Evolutionary conservation across 1,284 basidiomycete species (phyloP).

Genomic region (Puccinia hordei): DNA sequence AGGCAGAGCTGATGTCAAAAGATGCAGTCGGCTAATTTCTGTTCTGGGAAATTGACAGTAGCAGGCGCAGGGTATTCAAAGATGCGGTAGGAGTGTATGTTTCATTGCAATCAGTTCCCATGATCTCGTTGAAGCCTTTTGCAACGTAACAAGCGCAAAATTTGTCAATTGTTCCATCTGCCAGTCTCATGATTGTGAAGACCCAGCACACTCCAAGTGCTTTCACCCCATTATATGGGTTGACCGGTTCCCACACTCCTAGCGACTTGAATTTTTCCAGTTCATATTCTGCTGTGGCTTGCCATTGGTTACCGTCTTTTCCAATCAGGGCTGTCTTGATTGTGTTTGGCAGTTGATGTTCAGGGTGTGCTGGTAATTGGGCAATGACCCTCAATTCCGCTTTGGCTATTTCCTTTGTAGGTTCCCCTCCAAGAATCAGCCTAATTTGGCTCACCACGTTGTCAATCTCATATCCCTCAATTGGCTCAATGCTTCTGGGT

Average conservation of each 20-base stretch:
- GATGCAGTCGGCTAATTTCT: too few relatives aligned
- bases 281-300: not conserved
- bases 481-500: too few relatives aligned
- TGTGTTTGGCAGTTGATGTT: not conserved
- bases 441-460: too few relatives aligned
- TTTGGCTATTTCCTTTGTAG: not conserved
- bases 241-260: not conserved
- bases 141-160: not conserved
- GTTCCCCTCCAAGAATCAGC: not conserved
- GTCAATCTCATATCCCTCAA: too few relatives aligned
- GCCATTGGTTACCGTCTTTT: not conserved
- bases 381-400: not conserved
- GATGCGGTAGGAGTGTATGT: constrained; percentile 20
- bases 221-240: not conserved
- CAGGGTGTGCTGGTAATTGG: too few relatives aligned
- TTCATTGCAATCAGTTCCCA: constrained; percentile 19
- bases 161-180: too few relatives aligned
- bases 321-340: not conserved
- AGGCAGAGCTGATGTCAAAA: too few relatives aligned
- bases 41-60: not conserved
- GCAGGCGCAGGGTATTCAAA: not conserved
- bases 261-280: not conserved
- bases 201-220: not conserved
- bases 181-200: too few relatives aligned
- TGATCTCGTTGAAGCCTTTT: constrained; percentile 16